Percentiles rank a stretch among this genome's conserved stretches.
Conservation (phyloP, 176 grass and related monocot genomes). For the Miscanthus lutarioriparius region DNA sequence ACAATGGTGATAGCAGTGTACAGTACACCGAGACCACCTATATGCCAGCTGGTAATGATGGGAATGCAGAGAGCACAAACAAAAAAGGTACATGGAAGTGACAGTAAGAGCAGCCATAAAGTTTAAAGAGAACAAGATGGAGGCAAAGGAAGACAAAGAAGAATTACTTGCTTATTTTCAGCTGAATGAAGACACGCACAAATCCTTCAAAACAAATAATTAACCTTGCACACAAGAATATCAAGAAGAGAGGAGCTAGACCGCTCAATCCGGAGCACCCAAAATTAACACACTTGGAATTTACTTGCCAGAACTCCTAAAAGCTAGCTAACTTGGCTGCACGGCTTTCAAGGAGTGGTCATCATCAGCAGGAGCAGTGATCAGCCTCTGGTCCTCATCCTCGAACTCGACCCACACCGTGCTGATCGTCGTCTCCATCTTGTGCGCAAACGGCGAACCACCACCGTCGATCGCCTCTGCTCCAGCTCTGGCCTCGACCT, state of each 20-base stretch:
- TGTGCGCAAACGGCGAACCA: conserved; percentile 30
- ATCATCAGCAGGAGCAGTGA: not conserved
- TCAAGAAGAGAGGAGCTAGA: conserved; percentile 18
- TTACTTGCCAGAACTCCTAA: conserved; percentile 30
- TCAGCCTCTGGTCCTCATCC: conserved; percentile 38
- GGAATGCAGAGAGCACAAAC: not conserved
- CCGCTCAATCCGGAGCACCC: conserved; percentile 27
- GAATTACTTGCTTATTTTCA: conserved; percentile 34
- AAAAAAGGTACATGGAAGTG: conserved; percentile 4
- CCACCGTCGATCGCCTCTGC: not conserved
- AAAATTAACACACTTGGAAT: conserved; percentile 40
- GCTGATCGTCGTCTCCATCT: conserved; percentile 85
- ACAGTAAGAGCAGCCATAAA: not conserved
- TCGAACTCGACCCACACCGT: conserved; percentile 90
- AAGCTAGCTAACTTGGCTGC: conserved; percentile 31
- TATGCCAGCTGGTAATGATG: not conserved
- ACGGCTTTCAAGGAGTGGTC: conserved; percentile 6
- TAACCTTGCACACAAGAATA: conserved; percentile 46
- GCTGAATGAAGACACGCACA: conserved; percentile 34
- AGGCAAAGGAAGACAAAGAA: not conserved
- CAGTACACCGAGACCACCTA: not conserved
- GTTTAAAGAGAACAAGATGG: not conserved
- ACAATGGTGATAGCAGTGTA: not conserved
- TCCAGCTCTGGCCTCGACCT: not conserved
- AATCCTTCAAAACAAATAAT: conserved; percentile 39